Base-by-base conservation (phyloP, 1,284 basidiomycete genomes). In the Tausonia pullulans region DNA sequence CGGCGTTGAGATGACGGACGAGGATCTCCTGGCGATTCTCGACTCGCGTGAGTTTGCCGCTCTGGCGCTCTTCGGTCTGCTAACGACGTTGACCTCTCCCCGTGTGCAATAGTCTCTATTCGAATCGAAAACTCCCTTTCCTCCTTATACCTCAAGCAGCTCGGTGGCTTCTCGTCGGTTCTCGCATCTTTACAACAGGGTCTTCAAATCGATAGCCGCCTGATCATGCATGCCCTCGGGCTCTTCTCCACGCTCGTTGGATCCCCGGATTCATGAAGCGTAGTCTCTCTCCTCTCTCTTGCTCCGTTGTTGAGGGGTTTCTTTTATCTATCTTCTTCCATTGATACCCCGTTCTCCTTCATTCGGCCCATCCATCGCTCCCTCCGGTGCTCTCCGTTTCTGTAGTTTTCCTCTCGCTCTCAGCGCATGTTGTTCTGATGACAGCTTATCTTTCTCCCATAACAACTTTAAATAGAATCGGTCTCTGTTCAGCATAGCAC, bases 41-140 rank as follows among this genome's bases (percentile, higher is more conserved):
- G 88, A 92, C 69, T 87, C 84, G 3, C 73, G 65, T 66, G 44
- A 44, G 65, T 58, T 8, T 53, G 10, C 13, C n/a, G 1, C 16
- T 10, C 3, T 56, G 11, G 7, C 2, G 9, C 41, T 10, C 61
- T 59, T 46, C 10, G 5, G 13, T 6, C 10, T 9, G 5, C 39
- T 44, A 39, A 10, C 4, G 7, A 2, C 11, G 41, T 43, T 46
- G 49, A 53, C 40, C 16, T 13, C 27, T 39, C 16, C 44, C 8
- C 16, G n/a, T n/a, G 43, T 54, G 13, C 9, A 14, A 4, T 40
- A 66, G 65, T 94, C 52, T 80, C 86, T 16, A 78, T 84, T 13
- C 81, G 92, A 50, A 84, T 94, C 60, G 87, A 92, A 73, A 93
- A 94, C 72, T 83, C 86, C n/a, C 76, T 87, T 43, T 80, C 83